Percentiles rank a stretch among this genome's conserved stretches.
phyloP scores from a whole-genome alignment of 768 basidiomycete genomes.

The Suillus variegatus region DNA sequence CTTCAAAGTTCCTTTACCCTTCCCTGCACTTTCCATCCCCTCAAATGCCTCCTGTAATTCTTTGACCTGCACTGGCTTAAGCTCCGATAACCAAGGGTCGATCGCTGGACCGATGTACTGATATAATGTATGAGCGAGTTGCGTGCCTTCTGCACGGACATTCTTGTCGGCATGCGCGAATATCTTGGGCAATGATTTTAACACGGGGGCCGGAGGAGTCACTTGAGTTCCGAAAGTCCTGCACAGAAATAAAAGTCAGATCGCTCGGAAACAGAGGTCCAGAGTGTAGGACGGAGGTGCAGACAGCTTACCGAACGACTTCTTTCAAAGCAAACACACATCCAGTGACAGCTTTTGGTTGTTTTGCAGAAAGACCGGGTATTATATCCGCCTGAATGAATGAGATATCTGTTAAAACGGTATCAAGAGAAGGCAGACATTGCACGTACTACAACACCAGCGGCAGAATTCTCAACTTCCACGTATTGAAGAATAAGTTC shows the following conservation, averaged over 20 bases:
- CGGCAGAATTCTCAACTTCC: slow-evolving; percentile 88
- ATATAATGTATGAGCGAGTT: slow-evolving; percentile 76
- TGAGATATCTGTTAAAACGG: slow-evolving; percentile 28
- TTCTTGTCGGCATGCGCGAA: slow-evolving; percentile 95
- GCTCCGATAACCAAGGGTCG: slow-evolving; percentile 80
- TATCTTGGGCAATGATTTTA: slow-evolving; percentile 89
- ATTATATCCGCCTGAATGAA: slow-evolving; percentile 67
- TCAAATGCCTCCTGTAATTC: slow-evolving; percentile 93
- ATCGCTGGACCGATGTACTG: slow-evolving; percentile 85
- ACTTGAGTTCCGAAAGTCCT: slow-evolving; percentile 81
- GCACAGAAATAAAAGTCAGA: slow-evolving; percentile 8
- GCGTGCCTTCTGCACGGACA: slow-evolving; percentile 89
- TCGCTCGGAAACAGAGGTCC: not conserved
- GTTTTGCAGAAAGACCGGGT: slow-evolving; percentile 87
- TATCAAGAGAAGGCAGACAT: slow-evolving; percentile 31
- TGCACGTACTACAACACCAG: slow-evolving; percentile 82
- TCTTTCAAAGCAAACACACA: slow-evolving; percentile 80
- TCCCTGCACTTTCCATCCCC: slow-evolving; percentile 77
- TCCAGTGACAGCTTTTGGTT: slow-evolving; percentile 90
- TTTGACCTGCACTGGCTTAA: slow-evolving; percentile 97
- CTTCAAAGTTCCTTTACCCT: slow-evolving; percentile 80
- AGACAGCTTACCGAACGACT: slow-evolving; percentile 67
- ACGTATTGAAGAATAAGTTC: slow-evolving; percentile 89
- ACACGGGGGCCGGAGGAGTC: slow-evolving; percentile 74
- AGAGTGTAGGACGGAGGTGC: not conserved